These are phyloP conservation scores for Vitis amurensis DNA, from an alignment of 164 flowering plant species.

Conservation along the genomic window DNA sequence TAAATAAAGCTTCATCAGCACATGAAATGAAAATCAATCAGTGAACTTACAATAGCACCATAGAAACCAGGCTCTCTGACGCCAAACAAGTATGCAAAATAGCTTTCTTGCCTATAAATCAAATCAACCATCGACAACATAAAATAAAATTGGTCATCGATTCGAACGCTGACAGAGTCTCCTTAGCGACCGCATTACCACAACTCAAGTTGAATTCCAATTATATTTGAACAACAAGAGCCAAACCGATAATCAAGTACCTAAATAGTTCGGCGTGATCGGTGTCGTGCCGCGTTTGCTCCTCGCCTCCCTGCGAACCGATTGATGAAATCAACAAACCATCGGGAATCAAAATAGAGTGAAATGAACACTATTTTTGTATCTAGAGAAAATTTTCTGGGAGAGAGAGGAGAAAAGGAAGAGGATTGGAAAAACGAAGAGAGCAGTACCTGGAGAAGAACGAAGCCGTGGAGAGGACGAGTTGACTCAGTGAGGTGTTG, in stretches of 20 bases:
- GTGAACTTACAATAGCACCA: slow-evolving; percentile 79
- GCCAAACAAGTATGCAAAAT: slow-evolving; percentile 93
- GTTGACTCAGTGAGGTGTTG: slow-evolving; percentile 49
- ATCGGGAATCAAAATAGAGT: background rate
- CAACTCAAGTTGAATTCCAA: no score
- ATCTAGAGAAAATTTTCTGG: no score
- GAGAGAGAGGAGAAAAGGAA: background rate
- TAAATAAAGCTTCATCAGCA: background rate
- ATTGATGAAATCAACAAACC: background rate
- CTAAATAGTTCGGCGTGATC: slow-evolving; percentile 85
- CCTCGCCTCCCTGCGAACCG: slow-evolving; percentile 82
- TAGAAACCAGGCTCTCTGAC: slow-evolving; percentile 87
- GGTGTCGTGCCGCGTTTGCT: slow-evolving; percentile 76
- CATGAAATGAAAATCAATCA: background rate
- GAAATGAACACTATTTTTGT: no score
- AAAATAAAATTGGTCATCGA: background rate
- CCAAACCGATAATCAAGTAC: slow-evolving; percentile 20
- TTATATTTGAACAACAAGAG: background rate
- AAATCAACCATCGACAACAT: slow-evolving; percentile 3
- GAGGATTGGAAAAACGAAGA: background rate
- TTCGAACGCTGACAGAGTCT: no score
- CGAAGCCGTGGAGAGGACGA: slow-evolving; percentile 75
- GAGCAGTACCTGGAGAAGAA: slow-evolving; percentile 65
- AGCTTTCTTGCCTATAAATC: slow-evolving; percentile 83
- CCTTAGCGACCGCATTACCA: no score